Evolutionary conservation across 768 basidiomycete genomes (phyloP), one percentile per base, ranked within the genome.

Genomic region (Xerocomus brunneocitrinus): DNA sequence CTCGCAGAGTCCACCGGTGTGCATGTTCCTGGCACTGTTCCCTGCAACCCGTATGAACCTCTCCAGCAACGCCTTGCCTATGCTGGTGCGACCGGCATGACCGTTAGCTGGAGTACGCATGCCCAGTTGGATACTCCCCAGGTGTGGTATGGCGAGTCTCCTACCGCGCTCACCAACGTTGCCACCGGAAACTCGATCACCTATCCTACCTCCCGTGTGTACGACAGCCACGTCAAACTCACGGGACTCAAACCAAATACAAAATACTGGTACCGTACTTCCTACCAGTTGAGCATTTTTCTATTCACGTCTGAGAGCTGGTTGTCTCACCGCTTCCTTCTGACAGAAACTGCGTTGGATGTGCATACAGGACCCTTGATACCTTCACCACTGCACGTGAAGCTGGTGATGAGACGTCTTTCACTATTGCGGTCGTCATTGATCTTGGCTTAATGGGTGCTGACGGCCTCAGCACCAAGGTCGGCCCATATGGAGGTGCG

Each of bases 371-470:
- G 19, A 1, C 59, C 1, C 53, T 53, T 1, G 66, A 67, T 8
- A 67, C 61, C 9, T 67, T 67, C 14, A 63, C 50, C 13, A 67
- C 66, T 42, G 52, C 65, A 0, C 65, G 42, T 44, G 48, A 44
- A 27, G 50, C 55, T 4, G 66, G 66, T 3, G 58, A 63, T 19
- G 58, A 63, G 0, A 43, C 49, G 2, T 14, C 61, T 0, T 67
- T 67, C 49, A 50, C 59, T n/a, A 22, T 67, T 8, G 65, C 66
- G 16, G 59, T 67, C 32, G 58, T 61, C 32, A n/a, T 63, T 3
- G 58, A 65, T 55, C 66, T 67, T 16, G 63, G 66, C 30, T 59
- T 67, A 31, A 67, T 63, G 65, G 65, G 63, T 30, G 53, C 56
- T 1, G 59, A 65, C 10, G 65, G 65, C 9, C 63, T 67, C 39